Evolutionary conservation across 257 asterid species (phyloP).

Genomic region (Voacanga thouarsii): DNA sequence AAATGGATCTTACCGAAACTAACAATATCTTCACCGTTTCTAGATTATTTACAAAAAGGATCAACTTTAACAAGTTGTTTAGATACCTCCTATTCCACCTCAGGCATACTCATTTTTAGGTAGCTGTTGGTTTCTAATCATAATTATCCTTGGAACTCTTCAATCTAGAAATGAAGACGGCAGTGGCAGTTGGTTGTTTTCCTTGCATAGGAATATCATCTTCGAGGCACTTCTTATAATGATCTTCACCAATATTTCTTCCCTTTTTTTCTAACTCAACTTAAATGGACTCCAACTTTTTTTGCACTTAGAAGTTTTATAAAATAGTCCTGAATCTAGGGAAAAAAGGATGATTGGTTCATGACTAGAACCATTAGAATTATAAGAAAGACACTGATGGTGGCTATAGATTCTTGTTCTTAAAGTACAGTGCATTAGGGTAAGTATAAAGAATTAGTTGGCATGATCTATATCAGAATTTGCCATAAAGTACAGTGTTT

Average conservation of each 20-base stretch:
- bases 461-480: background rate
- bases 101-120: constrained; percentile 17
- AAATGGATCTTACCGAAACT: constrained; percentile 21
- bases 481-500: background rate
- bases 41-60: constrained; percentile 43
- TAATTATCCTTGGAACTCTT: background rate
- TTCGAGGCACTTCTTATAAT: constrained; percentile 36
- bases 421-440: background rate
- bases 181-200: constrained; percentile 2
- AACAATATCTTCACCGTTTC: constrained; percentile 12
- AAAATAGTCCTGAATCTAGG: constrained; percentile 85
- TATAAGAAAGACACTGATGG: too few species aligned
- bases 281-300: constrained; percentile 99
- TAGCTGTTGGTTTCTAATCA: background rate
- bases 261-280: constrained; percentile 75
- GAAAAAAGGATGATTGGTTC: too few species aligned
- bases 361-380: too few species aligned
- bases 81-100: constrained; percentile 12
- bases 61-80: constrained; percentile 33
- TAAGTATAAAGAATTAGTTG: background rate
- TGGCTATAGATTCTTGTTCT: too few species aligned
- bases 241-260: constrained; percentile 82
- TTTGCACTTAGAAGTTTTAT: constrained; percentile 83
- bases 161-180: background rate
- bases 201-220: background rate